These are phyloP conservation scores for Fusarium sp. DNA, from an alignment of 2,329 filamentous ascomycete species.

Conservation along the genomic window DNA sequence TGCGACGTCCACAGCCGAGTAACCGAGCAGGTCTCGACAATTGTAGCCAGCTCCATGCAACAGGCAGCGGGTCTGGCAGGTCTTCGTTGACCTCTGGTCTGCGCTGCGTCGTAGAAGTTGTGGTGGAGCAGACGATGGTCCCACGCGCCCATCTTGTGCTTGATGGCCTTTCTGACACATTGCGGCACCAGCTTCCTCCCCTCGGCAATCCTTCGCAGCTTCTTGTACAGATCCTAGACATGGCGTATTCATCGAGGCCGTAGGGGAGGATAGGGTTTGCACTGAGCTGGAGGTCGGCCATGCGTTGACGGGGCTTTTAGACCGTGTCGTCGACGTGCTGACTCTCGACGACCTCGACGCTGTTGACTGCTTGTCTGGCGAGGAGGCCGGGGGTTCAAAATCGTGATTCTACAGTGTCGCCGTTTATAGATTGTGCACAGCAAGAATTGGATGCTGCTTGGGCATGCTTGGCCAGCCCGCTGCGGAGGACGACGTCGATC, in stretches of 20 bases:
- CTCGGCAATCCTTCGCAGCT: neutral
- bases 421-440: neutral
- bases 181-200: neutral
- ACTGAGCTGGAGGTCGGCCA: slow-evolving; percentile 9
- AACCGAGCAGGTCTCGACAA: neutral
- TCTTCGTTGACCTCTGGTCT: neutral
- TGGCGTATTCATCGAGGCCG: neutral
- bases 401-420: neutral
- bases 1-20: neutral
- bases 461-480: neutral
- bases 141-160: neutral
- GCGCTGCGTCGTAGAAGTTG: neutral
- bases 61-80: neutral
- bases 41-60: neutral
- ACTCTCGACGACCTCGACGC: neutral
- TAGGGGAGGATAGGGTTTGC: slow-evolving; percentile 1
- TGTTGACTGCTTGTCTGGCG: neutral
- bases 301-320: slow-evolving; percentile 8
- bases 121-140: neutral
- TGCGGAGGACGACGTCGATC: no score
- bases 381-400: neutral
- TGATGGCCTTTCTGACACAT: neutral
- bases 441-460: neutral
- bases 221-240: neutral
- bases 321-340: neutral